Base-by-base conservation (phyloP, 2,329 filamentous ascomycete species). In the Colletotrichum shisoi region DNA sequence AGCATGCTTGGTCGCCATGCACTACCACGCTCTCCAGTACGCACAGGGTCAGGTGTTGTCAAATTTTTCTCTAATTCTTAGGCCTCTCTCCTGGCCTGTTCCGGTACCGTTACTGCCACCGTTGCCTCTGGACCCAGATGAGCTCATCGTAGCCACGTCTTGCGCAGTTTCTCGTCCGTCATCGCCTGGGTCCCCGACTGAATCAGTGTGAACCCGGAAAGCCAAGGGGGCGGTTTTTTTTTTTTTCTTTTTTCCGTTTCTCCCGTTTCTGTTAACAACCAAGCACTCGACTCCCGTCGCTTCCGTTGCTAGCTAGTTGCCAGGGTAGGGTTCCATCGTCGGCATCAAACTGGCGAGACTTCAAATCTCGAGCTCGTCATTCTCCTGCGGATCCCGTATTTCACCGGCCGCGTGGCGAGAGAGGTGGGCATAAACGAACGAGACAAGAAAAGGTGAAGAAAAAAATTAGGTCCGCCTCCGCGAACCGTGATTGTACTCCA, bases 131-230 rank as follows among this genome's bases (percentile, higher is more conserved):
- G 57, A 27, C 45, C 57, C 45, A 42, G 57, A 42, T 59, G 40
- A 15, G 57, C 57, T 51, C 57, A 51, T 42, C 21, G 31, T 8
- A 37, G 45, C 34, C 57, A 51, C 45, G 34, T 40, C 57, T 51
- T 37, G 17, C 37, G 15, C 24, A 51, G 21, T 59, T 59, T 59
- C 45, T 59, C 45, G 51, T 45, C 42, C 57, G 57, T 59, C 45
- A 59, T 51, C 57, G 19, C 15, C 45, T 40, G 45, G 45, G 34
- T 40, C 31, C 31, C 31, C 34, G 9, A 19, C 19, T 39, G 19
- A 58, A 27, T 40, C 19, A 48, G 44, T 17, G n/a, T 34, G 31
- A 34, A 48, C 19, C 19, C 44, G 48, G 13, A 34, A 27, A 40
- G 11, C 13, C 19, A 3, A 24, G 15, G 19, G 34, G 31, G 34